Evolutionary conservation across 352 stramenopile genomes (phyloP).

Genomic region (Pythium apleroticum): DNA sequence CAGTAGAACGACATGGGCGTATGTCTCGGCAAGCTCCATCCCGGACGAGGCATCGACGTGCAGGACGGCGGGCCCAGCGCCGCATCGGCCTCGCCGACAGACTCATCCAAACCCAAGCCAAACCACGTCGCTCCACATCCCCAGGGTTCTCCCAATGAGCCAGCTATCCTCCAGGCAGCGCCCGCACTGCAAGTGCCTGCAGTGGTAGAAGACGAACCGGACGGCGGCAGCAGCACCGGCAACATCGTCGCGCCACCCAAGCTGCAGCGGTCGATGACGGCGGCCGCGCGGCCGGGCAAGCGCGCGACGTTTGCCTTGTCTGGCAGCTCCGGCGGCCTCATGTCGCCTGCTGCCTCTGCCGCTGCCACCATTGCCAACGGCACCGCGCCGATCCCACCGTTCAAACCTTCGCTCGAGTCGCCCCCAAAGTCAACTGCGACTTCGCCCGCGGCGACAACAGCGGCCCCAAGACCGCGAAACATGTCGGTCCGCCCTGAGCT

Average conservation of each 20-base stretch:
- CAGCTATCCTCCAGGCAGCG: neutral
- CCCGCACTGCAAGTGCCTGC: neutral
- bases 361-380: neutral
- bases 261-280: slow-evolving; percentile 15
- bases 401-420: neutral
- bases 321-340: slow-evolving; percentile 3
- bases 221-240: neutral
- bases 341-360: neutral
- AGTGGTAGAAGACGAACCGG: neutral
- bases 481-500: slow-evolving; percentile 17
- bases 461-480: neutral
- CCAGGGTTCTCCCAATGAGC: neutral
- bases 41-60: slow-evolving; percentile 11
- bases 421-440: neutral
- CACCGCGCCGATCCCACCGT: neutral
- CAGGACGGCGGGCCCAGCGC: neutral
- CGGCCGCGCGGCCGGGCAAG: slow-evolving; percentile 6
- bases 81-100: neutral
- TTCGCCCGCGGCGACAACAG: neutral
- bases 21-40: slow-evolving; percentile 25
- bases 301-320: slow-evolving; percentile 18
- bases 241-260: neutral
- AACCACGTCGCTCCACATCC: slow-evolving; percentile 17
- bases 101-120: slow-evolving; percentile 9
- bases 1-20: slow-evolving; percentile 23